Base-by-base conservation (phyloP, 1,284 basidiomycete species). In the Cryptococcus deneoformans region DNA sequence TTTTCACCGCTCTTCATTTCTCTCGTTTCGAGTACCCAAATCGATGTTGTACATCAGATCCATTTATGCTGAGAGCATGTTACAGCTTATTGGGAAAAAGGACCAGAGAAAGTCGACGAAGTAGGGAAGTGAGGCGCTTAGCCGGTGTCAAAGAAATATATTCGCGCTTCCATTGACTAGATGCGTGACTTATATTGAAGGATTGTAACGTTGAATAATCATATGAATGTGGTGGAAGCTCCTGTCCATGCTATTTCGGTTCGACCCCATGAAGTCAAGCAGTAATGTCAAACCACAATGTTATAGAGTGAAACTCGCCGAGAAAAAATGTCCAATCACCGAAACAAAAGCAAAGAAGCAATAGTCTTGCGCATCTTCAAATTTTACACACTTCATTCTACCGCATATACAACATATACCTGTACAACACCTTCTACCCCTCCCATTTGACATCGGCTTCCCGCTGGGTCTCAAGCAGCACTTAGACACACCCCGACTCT, bases 401-500 rank as follows among this genome's bases (percentile, higher is more conserved):
- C 29, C 29, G 5, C 29, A 29, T 29, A 29, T 29, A 29, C 29
- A 29, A 29, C 29, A 29, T 29, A 29, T 29, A 29, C 29, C 5
- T 29, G 29, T 29, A 5, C 29, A 29, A 29, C 29, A 29, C 29
- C 29, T 29, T 29, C 29, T 29, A 29, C 29, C 29, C 29, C 5
- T 29, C 29, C 29, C 29, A 29, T 29, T 29, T 29, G 29, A 29
- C 29, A 29, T 29, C 29, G 29, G 5, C 29, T 3, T 29, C 29
- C 29, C 29, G 29, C 29, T 29, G 29, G 45, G n/a, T 40, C 24
- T 64, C 55, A 68, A 47, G 64, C 65, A 6, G 66, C 65, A 10
- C 69, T 60, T 7, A 90, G 77, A 44, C 88, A 87, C 43, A 94
- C 80, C 65, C 90, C 92, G 52, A 95, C 82, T 66, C 88, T 87